Evolutionary conservation across 106 monocot species (phyloP), one percentile per base, ranked within the genome.

Genomic region (Dioscorea dumetorum): DNA sequence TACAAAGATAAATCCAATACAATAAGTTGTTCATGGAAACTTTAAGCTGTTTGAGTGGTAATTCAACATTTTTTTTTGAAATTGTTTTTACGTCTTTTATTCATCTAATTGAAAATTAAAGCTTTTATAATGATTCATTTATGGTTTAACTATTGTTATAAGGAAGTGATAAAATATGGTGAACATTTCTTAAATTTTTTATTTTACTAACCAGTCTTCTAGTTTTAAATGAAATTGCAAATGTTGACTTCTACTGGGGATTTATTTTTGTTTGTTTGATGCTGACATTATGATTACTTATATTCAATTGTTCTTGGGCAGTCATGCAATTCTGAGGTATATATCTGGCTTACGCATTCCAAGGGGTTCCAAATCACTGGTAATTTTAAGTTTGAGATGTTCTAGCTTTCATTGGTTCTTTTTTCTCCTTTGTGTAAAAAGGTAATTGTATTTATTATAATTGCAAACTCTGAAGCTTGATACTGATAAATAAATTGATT

Each of bases 1-100:
- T 72, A 35, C 87, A 99, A 92, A 87, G 70, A 90, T 99, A 76
- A 99, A 99, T 64, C 99, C 99, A 21, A 73, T 99, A 92, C 66
- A 71, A 48, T 73, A 81, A 76, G 90, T 99, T 62, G 81, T 74
- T 73, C 82, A 99, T 85, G 99, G 90, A 79, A 64, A 74, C 58
- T 80, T 87, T 70, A 99, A 70, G 48, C 72, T 99, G 54, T 92
- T 80, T 57, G 99, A 99, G 70, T 90, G 99, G 99, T 99, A 81
- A 15, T 20, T 64, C 15, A 22, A 67, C 2, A 3, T 33, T 57
- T 53, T 2, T 24, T 24, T 71, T n/a, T n/a, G n/a, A 6, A 41
- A 8, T 41, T 41, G 1, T 41, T 0, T 41, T 6, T 0, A 41
- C 41, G 3, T 41, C 6, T 41, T 8, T 41, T 41, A 3, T 28